phyloP scores from a whole-genome alignment of 2,329 filamentous ascomycete genomes.

The Teratosphaeriaceae sp. region DNA sequence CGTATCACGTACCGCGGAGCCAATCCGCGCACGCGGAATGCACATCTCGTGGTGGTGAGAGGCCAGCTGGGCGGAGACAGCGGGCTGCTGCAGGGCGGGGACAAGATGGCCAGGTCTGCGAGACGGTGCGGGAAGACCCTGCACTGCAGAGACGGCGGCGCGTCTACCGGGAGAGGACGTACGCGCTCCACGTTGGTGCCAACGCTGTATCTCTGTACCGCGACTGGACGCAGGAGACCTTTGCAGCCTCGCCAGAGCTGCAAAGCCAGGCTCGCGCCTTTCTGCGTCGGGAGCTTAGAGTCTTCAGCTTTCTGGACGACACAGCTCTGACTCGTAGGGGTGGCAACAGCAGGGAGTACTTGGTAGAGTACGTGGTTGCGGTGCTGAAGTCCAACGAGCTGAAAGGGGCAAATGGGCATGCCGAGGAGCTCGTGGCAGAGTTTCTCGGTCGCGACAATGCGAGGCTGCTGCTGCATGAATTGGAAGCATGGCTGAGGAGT shows the following conservation, averaged over 20 bases:
- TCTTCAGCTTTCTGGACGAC: conserved; percentile 65
- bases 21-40: background rate
- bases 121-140: conserved; percentile 12
- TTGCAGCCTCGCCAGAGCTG: conserved; percentile 59
- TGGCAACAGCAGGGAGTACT: conserved; percentile 52
- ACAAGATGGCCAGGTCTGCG: too few species aligned
- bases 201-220: conserved; percentile 71
- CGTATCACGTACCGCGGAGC: conserved; percentile 45
- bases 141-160: conserved; percentile 57
- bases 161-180: conserved; percentile 66
- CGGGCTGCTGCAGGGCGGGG: too few species aligned
- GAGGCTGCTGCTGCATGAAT: conserved; percentile 73
- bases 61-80: conserved; percentile 5
- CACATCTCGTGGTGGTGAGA: background rate
- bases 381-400: conserved; percentile 78
- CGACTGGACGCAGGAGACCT: conserved; percentile 61
- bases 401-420: conserved; percentile 69
- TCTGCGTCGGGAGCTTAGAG: conserved; percentile 74
- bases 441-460: conserved; percentile 71
- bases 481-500: conserved; percentile 75
- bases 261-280: conserved; percentile 72
- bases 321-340: conserved; percentile 19
- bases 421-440: conserved; percentile 70
- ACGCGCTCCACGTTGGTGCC: conserved; percentile 74
- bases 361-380: conserved; percentile 79